These are phyloP conservation scores for Arthrobotrys sinensis DNA, from an alignment of 2,329 filamentous ascomycete genomes.

Conservation along the genomic window DNA sequence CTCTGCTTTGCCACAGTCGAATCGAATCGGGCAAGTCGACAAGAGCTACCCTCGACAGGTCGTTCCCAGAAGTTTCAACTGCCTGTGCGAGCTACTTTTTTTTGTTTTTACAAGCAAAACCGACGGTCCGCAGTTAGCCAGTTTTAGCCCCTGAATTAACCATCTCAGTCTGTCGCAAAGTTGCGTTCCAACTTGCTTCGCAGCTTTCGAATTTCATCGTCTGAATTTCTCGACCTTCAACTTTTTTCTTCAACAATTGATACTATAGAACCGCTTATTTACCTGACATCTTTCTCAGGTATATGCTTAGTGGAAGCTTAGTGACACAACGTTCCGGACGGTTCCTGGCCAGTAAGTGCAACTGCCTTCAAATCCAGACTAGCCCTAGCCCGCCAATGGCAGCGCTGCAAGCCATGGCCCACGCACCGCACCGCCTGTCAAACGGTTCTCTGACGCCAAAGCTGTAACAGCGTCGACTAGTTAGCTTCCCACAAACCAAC, in stretches of 20 bases:
- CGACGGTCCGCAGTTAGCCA: conserved; percentile 34
- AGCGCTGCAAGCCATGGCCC: conserved; percentile 13
- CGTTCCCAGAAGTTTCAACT: conserved; percentile 29
- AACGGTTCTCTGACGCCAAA: conserved; percentile 53
- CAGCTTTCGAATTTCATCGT: background rate
- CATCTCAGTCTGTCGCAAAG: conserved; percentile 19
- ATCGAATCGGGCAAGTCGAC: conserved; percentile 52
- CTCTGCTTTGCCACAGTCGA: background rate
- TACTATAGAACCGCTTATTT: too few relatives aligned
- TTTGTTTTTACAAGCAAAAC: background rate
- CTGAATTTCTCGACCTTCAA: background rate
- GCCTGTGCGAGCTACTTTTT: conserved; percentile 14
- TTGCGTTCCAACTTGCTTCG: conserved; percentile 5
- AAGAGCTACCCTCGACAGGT: conserved; percentile 37
- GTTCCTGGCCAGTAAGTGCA: conserved; percentile 50
- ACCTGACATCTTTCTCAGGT: background rate
- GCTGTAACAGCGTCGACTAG: conserved; percentile 40
- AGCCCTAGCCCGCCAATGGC: conserved; percentile 41
- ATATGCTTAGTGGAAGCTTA: background rate
- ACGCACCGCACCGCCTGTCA: conserved; percentile 38
- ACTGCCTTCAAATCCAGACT: background rate
- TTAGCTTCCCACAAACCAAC: conserved; percentile 16
- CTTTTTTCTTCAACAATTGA: too few relatives aligned
- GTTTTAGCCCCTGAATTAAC: conserved; percentile 35
- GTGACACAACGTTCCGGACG: conserved; percentile 8